Base-by-base conservation (phyloP, 352 stramenopile species). In the Globisporangium rhizosaccharum region DNA sequence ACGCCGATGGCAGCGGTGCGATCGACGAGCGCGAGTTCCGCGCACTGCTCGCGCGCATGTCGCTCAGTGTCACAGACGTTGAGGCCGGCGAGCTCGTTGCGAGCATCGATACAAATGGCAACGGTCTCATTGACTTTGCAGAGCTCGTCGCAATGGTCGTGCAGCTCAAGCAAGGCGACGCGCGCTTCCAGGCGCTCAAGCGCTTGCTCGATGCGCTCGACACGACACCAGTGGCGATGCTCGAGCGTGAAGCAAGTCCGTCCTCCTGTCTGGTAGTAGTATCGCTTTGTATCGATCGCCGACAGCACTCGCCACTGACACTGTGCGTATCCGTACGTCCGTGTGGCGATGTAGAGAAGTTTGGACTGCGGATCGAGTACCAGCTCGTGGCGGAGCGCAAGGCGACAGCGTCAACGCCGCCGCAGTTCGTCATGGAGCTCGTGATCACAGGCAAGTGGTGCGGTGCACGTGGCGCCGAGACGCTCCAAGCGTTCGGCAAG, bases 1-100 rank as follows among this genome's bases (percentile, higher is more conserved):
- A 92, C 52, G 48, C 20, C 9, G 76, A 90, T 25, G 67, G 65
- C 51, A 89, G 76, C 39, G 79, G 76, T 8, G 50, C 72, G 20
- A 87, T 92, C 41, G 76, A 92, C 25, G 74, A 88, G 59, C 63
- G 55, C 12, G 78, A 88, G 62, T 92, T 89, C 62, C 67, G 67
- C 30, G 67, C 68, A n/a, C 67, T 92, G 42, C 68, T 92, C 23
- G 61, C 59, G 8, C 76, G 70, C 14, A 73, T 88, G 64, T 70
- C 68, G 42, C 60, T 88, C 23, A 57, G 70, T 3, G 63, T 91
- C 42, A 71, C 70, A 2, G 74, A 77, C 18, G 62, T 60, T 0
- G 76, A 91, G 59, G 71, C 72, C 0, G 69, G 72, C 26, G 73
- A 71, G 33, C 63, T 89, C 20, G 67, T 88, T 17, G 64, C 61